phyloP scores from a whole-genome alignment of 306 rosid genomes.

The Potentilla sterilis region DNA sequence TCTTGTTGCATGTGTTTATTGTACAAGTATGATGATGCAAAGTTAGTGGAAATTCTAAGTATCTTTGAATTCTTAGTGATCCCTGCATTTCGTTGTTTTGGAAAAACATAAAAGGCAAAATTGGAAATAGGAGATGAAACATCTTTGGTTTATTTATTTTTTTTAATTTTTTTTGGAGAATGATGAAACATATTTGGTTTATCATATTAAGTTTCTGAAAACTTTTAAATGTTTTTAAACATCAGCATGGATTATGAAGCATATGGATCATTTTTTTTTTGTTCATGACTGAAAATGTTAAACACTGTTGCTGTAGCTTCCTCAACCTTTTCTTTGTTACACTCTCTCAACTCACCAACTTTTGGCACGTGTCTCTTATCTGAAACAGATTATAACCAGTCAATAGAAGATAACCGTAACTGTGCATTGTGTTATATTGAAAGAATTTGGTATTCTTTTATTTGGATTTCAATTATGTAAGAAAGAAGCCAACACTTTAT shows the following conservation, averaged over 20 bases:
- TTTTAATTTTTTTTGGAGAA: no score
- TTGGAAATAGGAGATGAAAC: not conserved
- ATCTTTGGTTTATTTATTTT: not conserved
- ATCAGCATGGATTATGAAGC: not conserved
- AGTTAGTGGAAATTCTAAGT: not conserved
- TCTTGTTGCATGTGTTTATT: not conserved
- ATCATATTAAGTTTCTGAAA: not conserved
- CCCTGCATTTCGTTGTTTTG: not conserved
- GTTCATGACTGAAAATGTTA: not conserved
- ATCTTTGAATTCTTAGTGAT: not conserved
- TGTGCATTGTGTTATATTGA: not conserved
- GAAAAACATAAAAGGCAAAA: not conserved
- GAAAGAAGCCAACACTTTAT: not conserved
- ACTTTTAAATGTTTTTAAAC: not conserved
- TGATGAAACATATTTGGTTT: not conserved
- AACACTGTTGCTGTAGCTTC: not conserved
- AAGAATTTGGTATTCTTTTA: not conserved
- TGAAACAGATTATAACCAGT: not conserved
- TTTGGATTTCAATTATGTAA: not conserved
- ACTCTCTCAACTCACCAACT: not conserved
- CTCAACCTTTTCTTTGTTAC: not conserved
- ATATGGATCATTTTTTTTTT: no score
- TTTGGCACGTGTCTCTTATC: not conserved
- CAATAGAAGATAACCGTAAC: not conserved
- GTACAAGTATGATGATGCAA: not conserved